Percentiles rank a stretch among this genome's conserved stretches.
Evolutionary conservation across 306 rosid genomes (phyloP).

Genomic region (Prosopis cineraria): DNA sequence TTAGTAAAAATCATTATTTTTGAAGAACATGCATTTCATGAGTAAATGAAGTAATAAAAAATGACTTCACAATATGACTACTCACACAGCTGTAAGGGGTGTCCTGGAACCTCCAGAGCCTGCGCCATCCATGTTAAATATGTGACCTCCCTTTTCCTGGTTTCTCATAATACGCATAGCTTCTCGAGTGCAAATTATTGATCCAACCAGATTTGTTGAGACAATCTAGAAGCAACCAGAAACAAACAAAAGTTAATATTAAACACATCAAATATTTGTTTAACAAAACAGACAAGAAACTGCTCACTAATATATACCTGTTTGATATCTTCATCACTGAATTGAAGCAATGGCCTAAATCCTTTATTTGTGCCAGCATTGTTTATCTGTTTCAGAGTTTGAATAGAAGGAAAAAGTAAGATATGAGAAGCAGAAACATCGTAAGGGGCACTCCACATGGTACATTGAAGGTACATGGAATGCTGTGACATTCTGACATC

Average conservation of each 20-base stretch:
- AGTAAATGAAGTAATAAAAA: constrained; percentile 15
- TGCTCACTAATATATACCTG: constrained; percentile 56
- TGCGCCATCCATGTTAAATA: constrained; percentile 97
- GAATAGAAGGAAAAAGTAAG: not conserved
- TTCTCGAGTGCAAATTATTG: constrained; percentile 94
- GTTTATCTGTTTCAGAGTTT: constrained; percentile 61
- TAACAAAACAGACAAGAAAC: constrained; percentile 4
- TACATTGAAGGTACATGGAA: not conserved
- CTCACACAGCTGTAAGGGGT: constrained; percentile 98
- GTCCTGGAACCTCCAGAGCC: constrained; percentile 99
- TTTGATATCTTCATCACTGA: constrained; percentile 83
- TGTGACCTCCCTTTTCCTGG: constrained; percentile 85
- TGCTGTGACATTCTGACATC: not conserved
- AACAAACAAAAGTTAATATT: not conserved
- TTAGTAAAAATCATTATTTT: constrained; percentile 10
- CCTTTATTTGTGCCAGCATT: constrained; percentile 97
- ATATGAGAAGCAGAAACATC: constrained; percentile 3
- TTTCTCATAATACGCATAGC: constrained; percentile 79
- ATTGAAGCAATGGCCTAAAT: constrained; percentile 89
- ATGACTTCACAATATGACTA: constrained; percentile 10
- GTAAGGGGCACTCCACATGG: constrained; percentile 8
- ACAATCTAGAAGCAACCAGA: constrained; percentile 63
- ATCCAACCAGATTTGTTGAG: constrained; percentile 96
- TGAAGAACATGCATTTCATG: not conserved
- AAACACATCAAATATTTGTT: not conserved